Base-by-base conservation (phyloP, 2,329 filamentous ascomycete species). In the Phialophora expanda region DNA sequence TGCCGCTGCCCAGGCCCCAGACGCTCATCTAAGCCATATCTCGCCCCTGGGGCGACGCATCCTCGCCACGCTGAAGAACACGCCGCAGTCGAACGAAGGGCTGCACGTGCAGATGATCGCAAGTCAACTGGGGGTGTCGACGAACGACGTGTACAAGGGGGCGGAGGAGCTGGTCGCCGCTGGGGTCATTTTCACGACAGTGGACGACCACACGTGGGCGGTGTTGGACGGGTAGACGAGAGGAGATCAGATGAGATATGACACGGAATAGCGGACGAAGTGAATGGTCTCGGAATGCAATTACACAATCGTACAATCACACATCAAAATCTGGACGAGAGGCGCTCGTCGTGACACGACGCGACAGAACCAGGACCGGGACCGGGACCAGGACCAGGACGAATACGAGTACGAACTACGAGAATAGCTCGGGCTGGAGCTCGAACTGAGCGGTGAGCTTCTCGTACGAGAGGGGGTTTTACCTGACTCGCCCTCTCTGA, bases 131-230 rank as follows among this genome's bases (percentile, higher is more conserved):
- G 83, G 86, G 7, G 79, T 97, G 79, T 83, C 89, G 8, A 79
- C 88, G 32, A 83, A 83, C 28, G 91, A 96, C 54, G 90, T 95
- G 14, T 81, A 89, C 72, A 86, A 85, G 60, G 93, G 88, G n/a
- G 87, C 90, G 9, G 92, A 97, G 73, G 93, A 98, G 78, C 78
- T 99, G 74, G 78, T 92, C 51, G 83, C 83, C 1, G 80, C 86
- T 62, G 92, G 93, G 32, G 76, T 92, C 72, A 91, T 97, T 70
- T 99, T 92, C 80, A 92, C 92, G 30, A 99, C 96, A 9, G 85
- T 96, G 64, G 93, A 98, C 78, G 94, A 98, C 74, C 86, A 91
- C 78, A 98, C 94, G 0, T 98, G 91, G 89, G 92, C 92, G 51
- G 82, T 96, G 69, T 81, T 97, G 67, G 91, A 96, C 34, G 62